Conservation (phyloP, 768 basidiomycete genomes). For the Kockovaella imperatae region DNA sequence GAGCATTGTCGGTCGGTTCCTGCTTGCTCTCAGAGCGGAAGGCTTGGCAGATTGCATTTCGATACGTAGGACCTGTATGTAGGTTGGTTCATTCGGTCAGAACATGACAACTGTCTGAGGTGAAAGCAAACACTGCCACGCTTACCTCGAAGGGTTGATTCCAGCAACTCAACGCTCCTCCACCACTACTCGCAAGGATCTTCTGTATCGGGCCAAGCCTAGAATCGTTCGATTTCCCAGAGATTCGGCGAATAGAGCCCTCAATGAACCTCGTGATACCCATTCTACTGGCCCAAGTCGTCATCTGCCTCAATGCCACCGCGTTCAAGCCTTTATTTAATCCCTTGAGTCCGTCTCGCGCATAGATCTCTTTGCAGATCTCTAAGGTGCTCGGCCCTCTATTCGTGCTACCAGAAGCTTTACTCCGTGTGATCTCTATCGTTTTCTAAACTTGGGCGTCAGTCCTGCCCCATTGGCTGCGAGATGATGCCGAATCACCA, state of each 20-base stretch:
- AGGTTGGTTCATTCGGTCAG: background rate
- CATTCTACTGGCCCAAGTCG: background rate
- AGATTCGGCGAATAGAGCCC: background rate
- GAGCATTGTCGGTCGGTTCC: background rate
- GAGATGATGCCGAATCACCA: background rate
- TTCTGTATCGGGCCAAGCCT: background rate
- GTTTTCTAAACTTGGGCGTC: background rate
- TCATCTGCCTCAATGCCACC: background rate
- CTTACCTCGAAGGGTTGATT: slow-evolving; percentile 1
- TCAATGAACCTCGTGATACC: background rate
- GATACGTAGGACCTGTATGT: slow-evolving; percentile 1
- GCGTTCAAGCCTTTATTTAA: background rate
- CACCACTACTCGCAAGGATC: background rate
- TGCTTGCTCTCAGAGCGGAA: no score
- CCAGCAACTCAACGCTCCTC: slow-evolving; percentile 1
- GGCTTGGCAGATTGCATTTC: slow-evolving; percentile 1
- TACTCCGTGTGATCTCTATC: background rate
- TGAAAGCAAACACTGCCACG: no score
- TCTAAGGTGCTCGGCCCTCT: background rate
- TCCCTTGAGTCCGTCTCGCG: background rate
- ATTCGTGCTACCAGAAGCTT: background rate
- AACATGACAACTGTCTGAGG: no score
- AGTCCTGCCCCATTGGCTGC: background rate
- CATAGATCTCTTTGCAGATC: background rate
- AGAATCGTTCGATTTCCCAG: background rate